Evolutionary conservation across 768 basidiomycete species (phyloP).

Genomic region (Xerocomellus intermedius): DNA sequence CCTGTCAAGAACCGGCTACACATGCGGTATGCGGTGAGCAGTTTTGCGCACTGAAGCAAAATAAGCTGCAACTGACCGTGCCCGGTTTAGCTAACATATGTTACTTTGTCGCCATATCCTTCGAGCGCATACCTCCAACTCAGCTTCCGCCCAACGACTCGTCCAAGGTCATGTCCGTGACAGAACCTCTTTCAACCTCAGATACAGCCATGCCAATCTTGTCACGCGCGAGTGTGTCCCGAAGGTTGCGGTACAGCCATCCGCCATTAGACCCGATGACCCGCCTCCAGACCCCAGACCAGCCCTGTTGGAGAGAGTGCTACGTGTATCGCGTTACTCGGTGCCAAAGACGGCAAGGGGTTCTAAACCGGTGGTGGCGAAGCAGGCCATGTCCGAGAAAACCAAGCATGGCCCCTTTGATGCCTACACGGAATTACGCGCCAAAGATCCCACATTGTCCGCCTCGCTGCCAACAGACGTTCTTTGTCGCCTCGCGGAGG

Average conservation of each 20-base stretch:
- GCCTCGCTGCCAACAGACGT: constrained; percentile 26
- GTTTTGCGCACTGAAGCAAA: neutral
- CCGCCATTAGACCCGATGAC: neutral
- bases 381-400: constrained; percentile 11
- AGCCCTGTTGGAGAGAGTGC: constrained; percentile 25
- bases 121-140: constrained; percentile 43
- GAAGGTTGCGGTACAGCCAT: constrained; percentile 2
- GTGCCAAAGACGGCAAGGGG: constrained; percentile 20
- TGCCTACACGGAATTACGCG: constrained; percentile 28
- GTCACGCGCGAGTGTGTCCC: constrained; percentile 14
- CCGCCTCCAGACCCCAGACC: constrained; percentile 7
- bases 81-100: constrained; percentile 65
- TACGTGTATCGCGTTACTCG: constrained; percentile 28
- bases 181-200: constrained; percentile 8
- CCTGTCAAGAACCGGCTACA: constrained; percentile 27
- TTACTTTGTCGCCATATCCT: constrained; percentile 64
- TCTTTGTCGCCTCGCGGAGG: constrained; percentile 30
- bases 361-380: constrained; percentile 4
- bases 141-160: constrained; percentile 23
- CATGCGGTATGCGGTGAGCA: constrained; percentile 59
- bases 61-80: neutral
- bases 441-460: constrained; percentile 22
- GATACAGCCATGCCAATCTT: constrained; percentile 11
- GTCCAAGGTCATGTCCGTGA: constrained; percentile 19
- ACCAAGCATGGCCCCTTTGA: constrained; percentile 25